These are phyloP conservation scores for Neurospora sp. DNA, from an alignment of 495 filamentous ascomycete genomes.

Conservation along the genomic window DNA sequence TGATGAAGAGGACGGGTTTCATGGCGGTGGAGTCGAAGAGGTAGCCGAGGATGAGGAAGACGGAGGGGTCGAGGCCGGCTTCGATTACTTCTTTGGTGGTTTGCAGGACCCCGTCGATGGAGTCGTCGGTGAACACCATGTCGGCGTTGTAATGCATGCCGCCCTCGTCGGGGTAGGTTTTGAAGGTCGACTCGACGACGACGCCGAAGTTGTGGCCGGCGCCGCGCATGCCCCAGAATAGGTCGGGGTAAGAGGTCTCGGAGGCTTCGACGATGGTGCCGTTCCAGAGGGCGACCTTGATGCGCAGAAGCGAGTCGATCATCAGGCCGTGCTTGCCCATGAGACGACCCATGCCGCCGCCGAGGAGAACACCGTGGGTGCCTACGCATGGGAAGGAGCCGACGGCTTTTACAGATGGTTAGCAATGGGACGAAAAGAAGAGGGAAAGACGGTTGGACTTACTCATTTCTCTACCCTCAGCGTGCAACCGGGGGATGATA, in stretches of 20 bases:
- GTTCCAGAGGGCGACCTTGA: constrained; percentile 39
- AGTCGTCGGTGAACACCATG: constrained; percentile 36
- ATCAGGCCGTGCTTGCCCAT: constrained; percentile 42
- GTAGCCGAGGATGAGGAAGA: constrained; percentile 22
- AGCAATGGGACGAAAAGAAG: not conserved
- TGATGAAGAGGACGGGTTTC: not conserved
- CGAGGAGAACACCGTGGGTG: constrained; percentile 37
- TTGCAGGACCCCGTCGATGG: constrained; percentile 39
- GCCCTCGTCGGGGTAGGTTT: not conserved
- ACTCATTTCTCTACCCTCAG: not conserved
- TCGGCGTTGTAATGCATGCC: constrained; percentile 25
- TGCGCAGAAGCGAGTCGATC: constrained; percentile 37
- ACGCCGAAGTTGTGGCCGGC: constrained; percentile 48
- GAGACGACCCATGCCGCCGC: constrained; percentile 43
- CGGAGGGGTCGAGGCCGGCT: constrained; percentile 27
- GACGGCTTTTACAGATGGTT: constrained; percentile 1
- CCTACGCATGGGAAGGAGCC: constrained; percentile 42
- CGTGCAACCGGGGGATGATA: not conserved
- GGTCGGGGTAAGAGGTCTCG: constrained; percentile 22
- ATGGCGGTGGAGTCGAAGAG: not conserved
- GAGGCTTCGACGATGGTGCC: constrained; percentile 29
- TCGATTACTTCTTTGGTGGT: constrained; percentile 31
- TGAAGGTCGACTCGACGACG: constrained; percentile 21
- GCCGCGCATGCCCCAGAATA: constrained; percentile 44
- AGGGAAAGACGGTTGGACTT: not conserved